Conservation (phyloP, 495 filamentous ascomycete species). For the Aspergillus heteromorphus region DNA sequence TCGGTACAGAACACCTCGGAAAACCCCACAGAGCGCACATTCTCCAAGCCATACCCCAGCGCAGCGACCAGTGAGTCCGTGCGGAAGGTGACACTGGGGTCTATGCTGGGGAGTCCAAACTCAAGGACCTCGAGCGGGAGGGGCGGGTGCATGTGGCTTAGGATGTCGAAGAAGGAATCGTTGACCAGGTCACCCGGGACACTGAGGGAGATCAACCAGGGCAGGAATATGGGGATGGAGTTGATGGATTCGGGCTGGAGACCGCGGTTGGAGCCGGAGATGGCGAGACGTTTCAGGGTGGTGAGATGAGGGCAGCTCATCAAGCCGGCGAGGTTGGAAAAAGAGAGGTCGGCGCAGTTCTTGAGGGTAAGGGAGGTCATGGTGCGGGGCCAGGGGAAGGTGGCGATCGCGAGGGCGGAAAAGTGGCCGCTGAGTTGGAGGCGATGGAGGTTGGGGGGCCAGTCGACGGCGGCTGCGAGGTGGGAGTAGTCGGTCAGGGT, state of each 20-base stretch:
- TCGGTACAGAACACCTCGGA: slow-evolving; percentile 15
- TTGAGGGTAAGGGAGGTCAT: slow-evolving; percentile 22
- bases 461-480: not conserved
- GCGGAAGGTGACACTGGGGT: slow-evolving; percentile 15
- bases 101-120: slow-evolving; percentile 16
- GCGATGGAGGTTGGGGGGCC: slow-evolving; percentile 18
- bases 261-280: slow-evolving; percentile 22
- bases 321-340: slow-evolving; percentile 17
- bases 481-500: slow-evolving; percentile 15
- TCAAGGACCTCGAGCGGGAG: slow-evolving; percentile 21
- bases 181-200: slow-evolving; percentile 27
- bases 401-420: slow-evolving; percentile 12
- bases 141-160: slow-evolving; percentile 11
- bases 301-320: slow-evolving; percentile 18
- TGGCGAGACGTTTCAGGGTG: slow-evolving; percentile 22
- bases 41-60: slow-evolving; percentile 17
- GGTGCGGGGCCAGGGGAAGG: slow-evolving; percentile 28
- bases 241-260: slow-evolving; percentile 24
- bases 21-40: slow-evolving; percentile 22
- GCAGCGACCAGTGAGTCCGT: slow-evolving; percentile 16
- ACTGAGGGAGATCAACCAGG: slow-evolving; percentile 22
- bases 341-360: slow-evolving; percentile 26
- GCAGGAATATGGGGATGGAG: slow-evolving; percentile 21
- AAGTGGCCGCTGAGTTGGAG: slow-evolving; percentile 29
- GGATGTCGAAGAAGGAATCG: slow-evolving; percentile 26